These are phyloP conservation scores for Ostreobium quekettii DNA, from an alignment of 139 green algal genomes.

Conservation along the genomic window DNA sequence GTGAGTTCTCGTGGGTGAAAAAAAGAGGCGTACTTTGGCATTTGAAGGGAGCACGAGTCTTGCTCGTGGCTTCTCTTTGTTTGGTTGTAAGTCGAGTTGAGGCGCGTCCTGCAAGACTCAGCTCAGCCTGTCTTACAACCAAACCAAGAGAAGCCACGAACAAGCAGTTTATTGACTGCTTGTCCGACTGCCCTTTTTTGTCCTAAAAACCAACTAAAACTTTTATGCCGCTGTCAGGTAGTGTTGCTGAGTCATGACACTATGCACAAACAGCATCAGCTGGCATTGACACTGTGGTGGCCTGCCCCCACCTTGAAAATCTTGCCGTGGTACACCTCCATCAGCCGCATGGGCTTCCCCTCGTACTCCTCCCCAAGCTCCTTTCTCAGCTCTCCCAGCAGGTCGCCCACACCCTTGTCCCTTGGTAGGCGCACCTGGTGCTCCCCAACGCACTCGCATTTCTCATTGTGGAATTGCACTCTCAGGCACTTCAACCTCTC, in stretches of 20 bases:
- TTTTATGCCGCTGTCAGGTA: neutral
- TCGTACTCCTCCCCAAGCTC: slow-evolving; percentile 35
- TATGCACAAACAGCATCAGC: neutral
- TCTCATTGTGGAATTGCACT: slow-evolving; percentile 51
- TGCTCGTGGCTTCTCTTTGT: no score
- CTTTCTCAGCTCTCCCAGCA: slow-evolving; percentile 54
- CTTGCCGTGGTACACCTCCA: slow-evolving; percentile 68
- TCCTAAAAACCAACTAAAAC: neutral
- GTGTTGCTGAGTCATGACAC: neutral
- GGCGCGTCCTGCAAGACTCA: no score
- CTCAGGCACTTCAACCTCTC: slow-evolving; percentile 14
- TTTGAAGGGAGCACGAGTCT: no score
- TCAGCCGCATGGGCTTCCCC: slow-evolving; percentile 56
- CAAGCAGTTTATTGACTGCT: neutral
- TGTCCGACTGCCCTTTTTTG: neutral
- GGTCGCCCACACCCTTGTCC: slow-evolving; percentile 52
- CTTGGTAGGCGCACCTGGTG: slow-evolving; percentile 64
- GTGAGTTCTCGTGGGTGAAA: no score
- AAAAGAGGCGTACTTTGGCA: no score
- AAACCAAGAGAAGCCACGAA: neutral
- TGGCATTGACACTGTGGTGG: neutral
- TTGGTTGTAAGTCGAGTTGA: no score
- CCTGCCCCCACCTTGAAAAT: slow-evolving; percentile 65
- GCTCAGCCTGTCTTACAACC: neutral
- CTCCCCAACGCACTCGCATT: slow-evolving; percentile 58